phyloP scores from a whole-genome alignment of 108 stramenopile genomes.

The Ochromonas danica region DNA sequence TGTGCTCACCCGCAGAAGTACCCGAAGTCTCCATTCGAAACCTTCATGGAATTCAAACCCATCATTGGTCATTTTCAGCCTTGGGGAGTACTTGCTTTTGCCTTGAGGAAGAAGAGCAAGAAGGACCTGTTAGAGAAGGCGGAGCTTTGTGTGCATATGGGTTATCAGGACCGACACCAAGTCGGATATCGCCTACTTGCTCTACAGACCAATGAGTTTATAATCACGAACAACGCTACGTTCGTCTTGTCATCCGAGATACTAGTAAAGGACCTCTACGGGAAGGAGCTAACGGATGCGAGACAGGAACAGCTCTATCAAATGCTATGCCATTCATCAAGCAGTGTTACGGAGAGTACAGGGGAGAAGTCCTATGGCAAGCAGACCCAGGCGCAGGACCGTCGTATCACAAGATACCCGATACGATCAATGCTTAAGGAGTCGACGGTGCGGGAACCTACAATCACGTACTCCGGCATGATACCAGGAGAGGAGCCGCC shows the following conservation, averaged over 20 bases:
- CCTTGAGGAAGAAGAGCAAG: background rate
- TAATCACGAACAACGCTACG: background rate
- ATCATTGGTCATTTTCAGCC: background rate
- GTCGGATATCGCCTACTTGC: background rate
- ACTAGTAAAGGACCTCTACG: conserved; percentile 15
- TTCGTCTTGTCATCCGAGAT: background rate
- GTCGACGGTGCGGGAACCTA: conserved; percentile 12
- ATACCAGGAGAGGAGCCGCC: conserved; percentile 12
- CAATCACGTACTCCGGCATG: conserved; percentile 13
- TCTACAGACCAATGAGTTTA: background rate
- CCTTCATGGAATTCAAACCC: background rate
- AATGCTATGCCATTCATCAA: conserved; percentile 16
- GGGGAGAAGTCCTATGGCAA: conserved; percentile 13
- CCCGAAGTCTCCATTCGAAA: background rate
- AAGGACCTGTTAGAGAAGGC: background rate
- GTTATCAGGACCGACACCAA: background rate
- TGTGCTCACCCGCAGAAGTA: background rate
- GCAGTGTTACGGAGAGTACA: conserved; percentile 14
- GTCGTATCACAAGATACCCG: conserved; percentile 14
- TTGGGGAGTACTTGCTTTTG: background rate
- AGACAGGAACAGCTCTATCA: conserved; percentile 15
- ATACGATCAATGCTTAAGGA: conserved; percentile 16
- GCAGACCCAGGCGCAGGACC: conserved; percentile 12
- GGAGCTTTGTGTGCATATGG: background rate
- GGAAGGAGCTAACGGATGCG: conserved; percentile 13